phyloP scores from a whole-genome alignment of 768 basidiomycete species.

The Tephrocybe rancida region DNA sequence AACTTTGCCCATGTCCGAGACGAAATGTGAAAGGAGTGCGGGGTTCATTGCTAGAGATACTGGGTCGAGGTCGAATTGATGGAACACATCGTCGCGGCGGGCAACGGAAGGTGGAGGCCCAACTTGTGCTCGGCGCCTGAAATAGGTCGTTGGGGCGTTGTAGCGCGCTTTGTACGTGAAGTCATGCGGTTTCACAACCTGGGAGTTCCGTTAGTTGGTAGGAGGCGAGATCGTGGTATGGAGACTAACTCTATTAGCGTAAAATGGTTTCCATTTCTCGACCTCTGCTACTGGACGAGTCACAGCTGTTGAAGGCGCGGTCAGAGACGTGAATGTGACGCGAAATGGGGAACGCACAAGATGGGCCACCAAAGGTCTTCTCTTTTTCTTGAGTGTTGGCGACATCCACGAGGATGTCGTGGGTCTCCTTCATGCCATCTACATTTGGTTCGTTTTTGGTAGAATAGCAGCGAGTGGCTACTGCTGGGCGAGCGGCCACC shows the following conservation, averaged over 20 bases:
- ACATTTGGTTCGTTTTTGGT: background rate
- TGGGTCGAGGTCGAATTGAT: constrained; percentile 74
- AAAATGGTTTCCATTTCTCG: constrained; percentile 24
- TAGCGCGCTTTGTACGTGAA: constrained; percentile 31
- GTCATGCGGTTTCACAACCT: constrained; percentile 26
- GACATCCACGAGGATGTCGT: background rate
- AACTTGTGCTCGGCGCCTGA: constrained; percentile 39
- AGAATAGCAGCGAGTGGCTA: constrained; percentile 13
- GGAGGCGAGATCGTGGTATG: background rate
- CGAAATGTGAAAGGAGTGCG: constrained; percentile 53
- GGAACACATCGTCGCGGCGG: constrained; percentile 64
- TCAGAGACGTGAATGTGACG: background rate
- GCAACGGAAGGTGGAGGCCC: constrained; percentile 61
- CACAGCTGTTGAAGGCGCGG: background rate
- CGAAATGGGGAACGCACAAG: background rate
- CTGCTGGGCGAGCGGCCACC: constrained; percentile 3
- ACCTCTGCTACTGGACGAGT: background rate
- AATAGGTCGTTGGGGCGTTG: constrained; percentile 19
- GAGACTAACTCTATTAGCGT: constrained; percentile 20
- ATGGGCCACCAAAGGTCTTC: background rate
- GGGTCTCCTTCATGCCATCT: background rate
- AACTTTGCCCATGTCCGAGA: constrained; percentile 84
- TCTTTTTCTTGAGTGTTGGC: background rate
- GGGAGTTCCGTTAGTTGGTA: background rate
- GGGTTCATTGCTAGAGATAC: constrained; percentile 68